phyloP scores from a whole-genome alignment of 768 basidiomycete species.

The Mycena belliarum region DNA sequence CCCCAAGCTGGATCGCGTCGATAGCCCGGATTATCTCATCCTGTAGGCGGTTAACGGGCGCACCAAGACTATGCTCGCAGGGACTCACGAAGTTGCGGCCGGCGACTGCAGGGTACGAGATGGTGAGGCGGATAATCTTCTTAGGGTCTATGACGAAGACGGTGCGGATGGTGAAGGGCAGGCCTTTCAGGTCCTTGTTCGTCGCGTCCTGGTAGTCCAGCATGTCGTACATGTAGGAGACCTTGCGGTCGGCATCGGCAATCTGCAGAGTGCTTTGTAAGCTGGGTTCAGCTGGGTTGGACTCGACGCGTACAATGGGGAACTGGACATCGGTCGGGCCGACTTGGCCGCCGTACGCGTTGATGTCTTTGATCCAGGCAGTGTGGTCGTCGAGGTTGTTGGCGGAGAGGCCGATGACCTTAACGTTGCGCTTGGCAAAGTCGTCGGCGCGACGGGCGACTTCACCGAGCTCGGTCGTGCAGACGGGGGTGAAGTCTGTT shows the following conservation, averaged over 20 bases:
- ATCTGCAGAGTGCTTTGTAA: constrained; percentile 71
- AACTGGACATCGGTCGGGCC: constrained; percentile 79
- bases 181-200: constrained; percentile 81
- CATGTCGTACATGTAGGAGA: constrained; percentile 92
- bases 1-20: constrained; percentile 92
- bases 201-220: constrained; percentile 88
- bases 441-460: constrained; percentile 86
- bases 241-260: constrained; percentile 84
- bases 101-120: constrained; percentile 94
- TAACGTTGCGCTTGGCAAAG: constrained; percentile 86
- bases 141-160: constrained; percentile 98
- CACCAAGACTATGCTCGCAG: background rate
- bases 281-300: background rate
- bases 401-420: constrained; percentile 92
- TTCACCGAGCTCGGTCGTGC: constrained; percentile 97
- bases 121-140: constrained; percentile 86
- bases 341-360: constrained; percentile 69
- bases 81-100: constrained; percentile 80
- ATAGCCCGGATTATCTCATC: constrained; percentile 70
- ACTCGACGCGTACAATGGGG: constrained; percentile 79
- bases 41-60: background rate
- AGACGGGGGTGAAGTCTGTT: constrained; percentile 83
- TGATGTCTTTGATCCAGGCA: constrained; percentile 88
- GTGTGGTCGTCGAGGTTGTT: constrained; percentile 85
- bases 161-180: constrained; percentile 97